Conservation (phyloP, 768 basidiomycete species). For the Lyophyllum shimeji region DNA sequence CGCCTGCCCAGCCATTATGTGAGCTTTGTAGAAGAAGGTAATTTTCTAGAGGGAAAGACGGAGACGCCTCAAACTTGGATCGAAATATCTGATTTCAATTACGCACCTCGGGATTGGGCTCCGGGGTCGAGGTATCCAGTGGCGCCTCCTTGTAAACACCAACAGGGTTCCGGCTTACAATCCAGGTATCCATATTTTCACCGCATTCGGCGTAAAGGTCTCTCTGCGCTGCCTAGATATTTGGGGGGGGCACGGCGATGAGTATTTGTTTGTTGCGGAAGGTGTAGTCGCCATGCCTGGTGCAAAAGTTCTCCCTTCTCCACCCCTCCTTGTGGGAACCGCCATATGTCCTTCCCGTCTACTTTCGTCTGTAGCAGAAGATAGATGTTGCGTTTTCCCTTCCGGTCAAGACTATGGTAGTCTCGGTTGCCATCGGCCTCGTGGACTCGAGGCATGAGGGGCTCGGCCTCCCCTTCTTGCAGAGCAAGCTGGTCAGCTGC, state of each 20-base stretch:
- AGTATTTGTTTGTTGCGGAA: not conserved
- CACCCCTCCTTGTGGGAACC: conserved; percentile 72
- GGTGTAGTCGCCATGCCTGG: conserved; percentile 47
- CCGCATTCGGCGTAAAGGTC: conserved; percentile 75
- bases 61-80: not conserved
- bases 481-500: conserved; percentile 56
- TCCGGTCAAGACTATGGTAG: conserved; percentile 75
- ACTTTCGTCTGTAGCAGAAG: conserved; percentile 64
- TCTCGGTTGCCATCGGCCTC: conserved; percentile 62
- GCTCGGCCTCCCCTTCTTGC: conserved; percentile 62
- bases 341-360: conserved; percentile 63
- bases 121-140: conserved; percentile 23
- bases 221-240: conserved; percentile 66
- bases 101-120: conserved; percentile 37
- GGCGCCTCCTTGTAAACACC: conserved; percentile 65
- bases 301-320: conserved; percentile 72
- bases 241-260: not conserved
- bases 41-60: conserved; percentile 45
- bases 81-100: not conserved
- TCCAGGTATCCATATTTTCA: conserved; percentile 87
- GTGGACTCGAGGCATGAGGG: conserved; percentile 59
- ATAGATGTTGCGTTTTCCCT: conserved; percentile 85
- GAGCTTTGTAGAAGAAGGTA: conserved; percentile 92
- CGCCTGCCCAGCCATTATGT: conserved; percentile 88
- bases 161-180: conserved; percentile 88